These are phyloP conservation scores for Hippophae rhamnoides DNA, from an alignment of 306 rosid genomes.

Conservation along the genomic window DNA sequence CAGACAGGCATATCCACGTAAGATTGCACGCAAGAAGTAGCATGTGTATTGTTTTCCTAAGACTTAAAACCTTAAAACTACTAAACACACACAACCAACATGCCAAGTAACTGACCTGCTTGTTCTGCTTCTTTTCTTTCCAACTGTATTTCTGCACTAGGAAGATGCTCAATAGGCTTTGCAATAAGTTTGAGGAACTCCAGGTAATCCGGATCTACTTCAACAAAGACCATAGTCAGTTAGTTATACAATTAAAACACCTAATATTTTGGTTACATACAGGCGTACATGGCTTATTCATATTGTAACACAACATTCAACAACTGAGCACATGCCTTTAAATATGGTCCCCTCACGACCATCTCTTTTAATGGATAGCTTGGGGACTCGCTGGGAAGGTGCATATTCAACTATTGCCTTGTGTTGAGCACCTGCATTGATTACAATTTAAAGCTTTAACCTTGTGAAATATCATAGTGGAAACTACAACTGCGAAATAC, in stretches of 20 bases:
- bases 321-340: constrained; percentile 43
- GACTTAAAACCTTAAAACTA: background rate
- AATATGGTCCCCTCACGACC: constrained; percentile 86
- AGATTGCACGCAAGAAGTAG: background rate
- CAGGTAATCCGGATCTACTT: constrained; percentile 80
- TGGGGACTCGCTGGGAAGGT: constrained; percentile 85
- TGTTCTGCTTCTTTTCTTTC: constrained; percentile 98
- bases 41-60: background rate
- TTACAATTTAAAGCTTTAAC: constrained; percentile 8
- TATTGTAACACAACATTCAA: background rate
- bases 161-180: constrained; percentile 81
- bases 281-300: background rate
- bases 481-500: background rate
- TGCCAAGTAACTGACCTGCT: constrained; percentile 56
- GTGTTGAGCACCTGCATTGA: constrained; percentile 57
- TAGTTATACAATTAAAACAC: constrained; percentile 3
- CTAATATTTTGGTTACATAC: constrained; percentile 3
- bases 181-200: constrained; percentile 87
- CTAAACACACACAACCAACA: constrained; percentile 1
- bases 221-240: constrained; percentile 6
- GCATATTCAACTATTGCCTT: constrained; percentile 85
- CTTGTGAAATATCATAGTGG: background rate
- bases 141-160: constrained; percentile 96
- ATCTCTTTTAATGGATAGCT: constrained; percentile 48
- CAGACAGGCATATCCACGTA: background rate